Evolutionary conservation across 2,329 filamentous ascomycete species (phyloP).

Genomic region (Boeremia exigua): DNA sequence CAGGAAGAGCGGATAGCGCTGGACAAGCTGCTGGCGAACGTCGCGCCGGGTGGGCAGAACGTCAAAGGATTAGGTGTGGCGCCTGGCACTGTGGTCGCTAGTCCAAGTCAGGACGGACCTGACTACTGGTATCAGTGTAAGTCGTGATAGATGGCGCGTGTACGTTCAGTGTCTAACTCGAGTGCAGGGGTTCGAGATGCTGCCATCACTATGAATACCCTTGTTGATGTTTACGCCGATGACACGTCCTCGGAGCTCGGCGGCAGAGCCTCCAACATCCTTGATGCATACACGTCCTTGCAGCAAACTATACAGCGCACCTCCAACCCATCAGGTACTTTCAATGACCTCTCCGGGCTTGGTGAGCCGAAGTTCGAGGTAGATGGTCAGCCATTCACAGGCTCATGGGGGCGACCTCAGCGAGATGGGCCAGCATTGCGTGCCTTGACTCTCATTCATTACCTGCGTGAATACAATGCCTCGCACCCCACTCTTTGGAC

Average conservation of each 20-base stretch:
- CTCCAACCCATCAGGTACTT: constrained; percentile 46
- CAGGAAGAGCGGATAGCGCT: constrained; percentile 45
- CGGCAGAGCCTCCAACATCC: constrained; percentile 35
- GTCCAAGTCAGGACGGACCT: constrained; percentile 49
- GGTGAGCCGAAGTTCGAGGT: constrained; percentile 54
- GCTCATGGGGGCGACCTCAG: constrained; percentile 53
- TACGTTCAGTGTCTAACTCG: constrained; percentile 5
- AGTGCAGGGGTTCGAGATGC: constrained; percentile 52
- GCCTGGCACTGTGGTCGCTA: constrained; percentile 52
- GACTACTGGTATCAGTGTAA: constrained; percentile 55
- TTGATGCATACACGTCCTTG: constrained; percentile 42
- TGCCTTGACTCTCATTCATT: constrained; percentile 51
- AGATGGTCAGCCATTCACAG: constrained; percentile 46
- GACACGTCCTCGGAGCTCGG: constrained; percentile 36
- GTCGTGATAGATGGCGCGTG: background rate
- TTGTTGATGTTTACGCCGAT: constrained; percentile 50
- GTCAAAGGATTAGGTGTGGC: constrained; percentile 42
- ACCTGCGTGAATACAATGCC: constrained; percentile 49
- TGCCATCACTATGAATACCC: constrained; percentile 51
- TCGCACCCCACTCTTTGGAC: constrained; percentile 48
- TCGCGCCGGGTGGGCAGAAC: constrained; percentile 51
- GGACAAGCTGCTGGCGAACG: constrained; percentile 50
- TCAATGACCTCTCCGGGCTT: constrained; percentile 46
- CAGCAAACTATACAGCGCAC: constrained; percentile 49
- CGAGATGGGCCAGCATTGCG: constrained; percentile 54